phyloP scores from a whole-genome alignment of 306 rosid genomes.

The Amphicarpaea edgeworthii region DNA sequence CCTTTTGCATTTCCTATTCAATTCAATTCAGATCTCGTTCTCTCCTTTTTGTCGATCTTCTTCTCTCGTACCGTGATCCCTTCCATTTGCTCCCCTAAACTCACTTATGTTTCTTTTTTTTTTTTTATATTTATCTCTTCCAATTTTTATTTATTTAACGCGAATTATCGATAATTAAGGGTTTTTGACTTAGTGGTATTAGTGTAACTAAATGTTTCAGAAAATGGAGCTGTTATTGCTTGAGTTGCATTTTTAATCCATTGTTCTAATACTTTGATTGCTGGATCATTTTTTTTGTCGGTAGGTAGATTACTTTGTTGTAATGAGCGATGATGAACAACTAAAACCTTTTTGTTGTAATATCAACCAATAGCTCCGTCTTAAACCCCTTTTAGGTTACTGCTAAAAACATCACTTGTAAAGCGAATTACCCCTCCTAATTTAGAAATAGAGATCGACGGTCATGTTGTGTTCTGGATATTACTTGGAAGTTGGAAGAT shows the following conservation, averaged over 20 bases:
- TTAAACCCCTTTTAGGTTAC: neutral
- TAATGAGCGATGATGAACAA: neutral
- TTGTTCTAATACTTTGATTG: neutral
- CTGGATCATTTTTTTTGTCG: neutral
- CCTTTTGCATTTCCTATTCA: slow-evolving; percentile 10
- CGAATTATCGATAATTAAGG: slow-evolving; percentile 32
- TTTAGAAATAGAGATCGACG: neutral
- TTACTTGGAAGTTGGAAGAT: neutral
- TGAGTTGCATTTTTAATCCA: neutral
- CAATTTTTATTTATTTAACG: neutral
- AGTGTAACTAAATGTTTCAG: neutral
- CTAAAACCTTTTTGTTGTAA: neutral
- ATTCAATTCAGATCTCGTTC: slow-evolving; percentile 54
- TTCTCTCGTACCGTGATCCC: neutral
- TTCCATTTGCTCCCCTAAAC: neutral
- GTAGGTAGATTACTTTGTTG: neutral
- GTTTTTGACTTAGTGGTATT: slow-evolving; percentile 38
- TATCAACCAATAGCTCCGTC: neutral
- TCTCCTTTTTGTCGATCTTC: slow-evolving; percentile 18
- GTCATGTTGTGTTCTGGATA: neutral
- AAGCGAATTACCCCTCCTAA: neutral
- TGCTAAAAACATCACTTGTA: neutral
- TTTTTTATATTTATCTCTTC: neutral
- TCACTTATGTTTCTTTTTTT: too few species aligned
- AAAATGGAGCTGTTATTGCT: neutral